Evolutionary conservation across 805 yeast species (phyloP).

Genomic region (Saccharomycopsis malanga): DNA sequence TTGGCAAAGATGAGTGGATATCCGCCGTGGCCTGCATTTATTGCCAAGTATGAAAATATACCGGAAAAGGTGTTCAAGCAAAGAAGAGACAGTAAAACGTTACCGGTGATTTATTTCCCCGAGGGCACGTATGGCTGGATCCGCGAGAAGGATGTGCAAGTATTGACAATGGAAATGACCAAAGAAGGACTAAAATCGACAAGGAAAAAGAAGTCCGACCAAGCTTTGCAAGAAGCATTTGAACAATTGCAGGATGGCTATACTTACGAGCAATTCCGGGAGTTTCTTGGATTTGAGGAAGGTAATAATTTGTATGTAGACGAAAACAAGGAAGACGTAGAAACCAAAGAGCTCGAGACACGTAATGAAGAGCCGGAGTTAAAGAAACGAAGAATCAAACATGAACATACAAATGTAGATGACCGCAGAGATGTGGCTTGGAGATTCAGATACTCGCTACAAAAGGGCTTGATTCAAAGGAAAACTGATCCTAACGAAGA

Average conservation of each 20-base stretch:
- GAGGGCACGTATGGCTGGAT: slow-evolving; percentile 18
- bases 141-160: slow-evolving; percentile 13
- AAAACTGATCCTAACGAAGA: slow-evolving; percentile 9
- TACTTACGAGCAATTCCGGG: slow-evolving; percentile 8
- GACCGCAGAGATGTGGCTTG: slow-evolving; percentile 8
- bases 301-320: slow-evolving; percentile 4
- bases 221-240: slow-evolving; percentile 6
- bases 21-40: slow-evolving; percentile 22
- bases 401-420: not conserved
- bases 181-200: slow-evolving; percentile 3
- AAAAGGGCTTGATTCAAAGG: slow-evolving; percentile 18
- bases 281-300: slow-evolving; percentile 1
- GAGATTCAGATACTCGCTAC: slow-evolving; percentile 17
- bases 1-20: slow-evolving; percentile 17
- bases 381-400: not conserved
- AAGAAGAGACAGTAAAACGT: slow-evolving; percentile 3
- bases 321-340: slow-evolving; percentile 6
- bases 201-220: slow-evolving; percentile 14
- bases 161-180: slow-evolving; percentile 6
- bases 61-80: slow-evolving; percentile 7
- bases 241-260: slow-evolving; percentile 3
- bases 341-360: not conserved
- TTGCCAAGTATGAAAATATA: slow-evolving; percentile 12
- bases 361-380: not conserved
- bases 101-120: slow-evolving; percentile 18